These are phyloP conservation scores for Danielozyma ontarioensis DNA, from an alignment of 805 yeast species.

Conservation along the genomic window DNA sequence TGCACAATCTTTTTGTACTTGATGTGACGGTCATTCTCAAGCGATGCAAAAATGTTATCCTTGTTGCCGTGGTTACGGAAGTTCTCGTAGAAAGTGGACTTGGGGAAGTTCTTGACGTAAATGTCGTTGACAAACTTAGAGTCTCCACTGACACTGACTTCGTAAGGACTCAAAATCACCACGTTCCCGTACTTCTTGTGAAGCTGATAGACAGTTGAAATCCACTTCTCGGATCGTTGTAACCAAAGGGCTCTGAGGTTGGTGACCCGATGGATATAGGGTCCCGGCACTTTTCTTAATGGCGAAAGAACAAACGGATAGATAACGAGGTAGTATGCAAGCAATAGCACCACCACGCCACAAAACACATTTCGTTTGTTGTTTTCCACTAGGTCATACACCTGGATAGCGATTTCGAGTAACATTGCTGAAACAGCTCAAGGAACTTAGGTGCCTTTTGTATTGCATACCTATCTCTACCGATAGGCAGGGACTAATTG, in stretches of 20 bases:
- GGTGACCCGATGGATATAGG: conserved; percentile 45
- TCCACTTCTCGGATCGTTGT: conserved; percentile 43
- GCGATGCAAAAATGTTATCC: conserved; percentile 54
- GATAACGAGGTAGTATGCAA: conserved; percentile 28
- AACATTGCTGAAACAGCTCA: too few relatives aligned
- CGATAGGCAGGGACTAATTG: too few relatives aligned
- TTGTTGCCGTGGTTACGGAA: conserved; percentile 52
- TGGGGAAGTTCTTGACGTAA: conserved; percentile 52
- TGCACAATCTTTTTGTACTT: conserved; percentile 26
- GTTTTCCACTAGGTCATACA: too few relatives aligned
- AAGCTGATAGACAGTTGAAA: conserved; percentile 36
- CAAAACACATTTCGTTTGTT: neutral
- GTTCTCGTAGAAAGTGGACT: conserved; percentile 53
- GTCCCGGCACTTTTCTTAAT: conserved; percentile 53
- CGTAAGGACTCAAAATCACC: conserved; percentile 56
- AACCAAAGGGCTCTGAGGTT: conserved; percentile 26
- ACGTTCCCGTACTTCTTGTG: conserved; percentile 59
- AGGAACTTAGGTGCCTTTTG: too few relatives aligned
- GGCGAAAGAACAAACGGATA: conserved; percentile 49
- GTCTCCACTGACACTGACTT: conserved; percentile 53
- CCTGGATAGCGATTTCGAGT: too few relatives aligned
- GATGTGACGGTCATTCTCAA: conserved; percentile 44
- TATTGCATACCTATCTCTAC: too few relatives aligned
- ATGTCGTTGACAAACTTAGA: conserved; percentile 47
- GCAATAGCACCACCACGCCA: neutral